A percentile compares a stretch with the other conserved stretches of the same genome.
These are phyloP conservation scores for Trichoderma harzianum DNA, from an alignment of 2,329 filamentous ascomycete species.

Conservation along the genomic window DNA sequence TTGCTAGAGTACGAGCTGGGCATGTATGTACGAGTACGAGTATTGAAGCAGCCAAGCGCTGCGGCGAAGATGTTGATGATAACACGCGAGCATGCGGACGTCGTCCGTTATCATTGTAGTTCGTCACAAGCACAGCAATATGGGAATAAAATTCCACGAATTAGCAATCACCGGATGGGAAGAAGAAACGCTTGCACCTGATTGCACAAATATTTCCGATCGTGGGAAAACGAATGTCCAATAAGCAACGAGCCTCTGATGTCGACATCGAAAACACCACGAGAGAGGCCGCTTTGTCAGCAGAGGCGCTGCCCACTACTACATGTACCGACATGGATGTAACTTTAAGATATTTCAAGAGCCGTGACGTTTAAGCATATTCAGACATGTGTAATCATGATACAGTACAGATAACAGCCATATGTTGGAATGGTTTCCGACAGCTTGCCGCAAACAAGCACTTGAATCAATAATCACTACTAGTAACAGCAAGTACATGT, in stretches of 20 bases:
- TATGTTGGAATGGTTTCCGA: not conserved
- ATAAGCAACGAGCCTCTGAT: not conserved
- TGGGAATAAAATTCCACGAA: constrained; percentile 12
- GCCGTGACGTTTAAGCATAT: not conserved
- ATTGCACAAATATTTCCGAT: not conserved
- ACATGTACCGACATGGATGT: not conserved
- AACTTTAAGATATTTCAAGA: not conserved
- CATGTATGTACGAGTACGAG: not conserved
- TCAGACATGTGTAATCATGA: not conserved
- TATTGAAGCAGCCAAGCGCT: not conserved
- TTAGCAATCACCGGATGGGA: not conserved
- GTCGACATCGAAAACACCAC: not conserved
- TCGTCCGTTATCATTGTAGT: not conserved
- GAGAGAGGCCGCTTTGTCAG: not conserved
- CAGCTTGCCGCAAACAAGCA: not conserved
- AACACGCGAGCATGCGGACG: not conserved
- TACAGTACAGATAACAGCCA: not conserved
- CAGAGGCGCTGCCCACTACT: not conserved
- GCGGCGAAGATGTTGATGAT: not conserved
- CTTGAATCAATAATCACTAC: not conserved
- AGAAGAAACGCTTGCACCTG: not conserved
- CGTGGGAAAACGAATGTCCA: not conserved
- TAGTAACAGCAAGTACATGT: too few relatives aligned
- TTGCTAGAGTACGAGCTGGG: not conserved
- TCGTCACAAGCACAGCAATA: not conserved